A percentile compares a stretch with the other conserved stretches of the same genome.
Conservation (phyloP, 2,329 filamentous ascomycete species). For the Colletotrichum chrysophilum region DNA sequence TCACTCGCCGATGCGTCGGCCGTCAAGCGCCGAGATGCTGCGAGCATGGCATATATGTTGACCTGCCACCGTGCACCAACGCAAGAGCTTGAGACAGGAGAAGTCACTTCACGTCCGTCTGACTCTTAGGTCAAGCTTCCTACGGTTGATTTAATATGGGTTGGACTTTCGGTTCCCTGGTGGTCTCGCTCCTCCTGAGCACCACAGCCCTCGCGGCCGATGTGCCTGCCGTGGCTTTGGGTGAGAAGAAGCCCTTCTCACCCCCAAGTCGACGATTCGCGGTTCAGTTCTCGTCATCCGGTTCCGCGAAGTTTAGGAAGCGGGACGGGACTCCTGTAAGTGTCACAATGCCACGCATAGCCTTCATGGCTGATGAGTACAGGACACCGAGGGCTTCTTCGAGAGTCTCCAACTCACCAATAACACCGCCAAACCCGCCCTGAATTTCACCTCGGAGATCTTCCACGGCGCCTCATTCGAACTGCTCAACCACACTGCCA, state of each 20-base stretch:
- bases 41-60: background rate
- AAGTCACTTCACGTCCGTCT: background rate
- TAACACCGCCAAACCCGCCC: background rate
- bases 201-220: background rate
- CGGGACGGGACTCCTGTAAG: background rate
- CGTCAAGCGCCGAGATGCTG: background rate
- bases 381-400: constrained; percentile 9
- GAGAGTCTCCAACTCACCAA: background rate
- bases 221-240: background rate
- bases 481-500: background rate
- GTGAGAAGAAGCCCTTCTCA: background rate
- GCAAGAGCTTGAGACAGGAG: background rate
- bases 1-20: no score
- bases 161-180: background rate
- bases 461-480: constrained; percentile 19
- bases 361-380: background rate
- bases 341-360: no score
- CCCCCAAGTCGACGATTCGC: background rate
- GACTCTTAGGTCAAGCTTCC: background rate
- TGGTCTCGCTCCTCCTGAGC: background rate
- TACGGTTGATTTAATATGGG: background rate
- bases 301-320: background rate
- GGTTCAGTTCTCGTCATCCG: background rate
- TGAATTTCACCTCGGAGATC: constrained; percentile 10
- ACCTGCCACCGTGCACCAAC: background rate